Evolutionary conservation across 2,329 filamentous ascomycete genomes (phyloP).

Genomic region (Ophiosphaerella korrae): DNA sequence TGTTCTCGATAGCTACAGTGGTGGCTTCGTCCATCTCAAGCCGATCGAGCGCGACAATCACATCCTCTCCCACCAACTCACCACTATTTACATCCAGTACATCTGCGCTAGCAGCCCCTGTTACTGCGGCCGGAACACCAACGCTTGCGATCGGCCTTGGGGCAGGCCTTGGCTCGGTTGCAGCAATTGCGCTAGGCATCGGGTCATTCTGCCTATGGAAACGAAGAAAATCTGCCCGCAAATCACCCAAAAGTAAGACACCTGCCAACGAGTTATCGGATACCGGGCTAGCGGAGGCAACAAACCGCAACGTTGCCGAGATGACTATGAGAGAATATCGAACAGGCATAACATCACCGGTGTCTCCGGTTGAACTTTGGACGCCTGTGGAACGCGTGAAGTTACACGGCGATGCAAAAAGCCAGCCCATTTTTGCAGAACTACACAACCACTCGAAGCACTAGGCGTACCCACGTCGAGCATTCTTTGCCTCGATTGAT

Average conservation of each 20-base stretch:
- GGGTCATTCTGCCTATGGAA: background rate
- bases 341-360: background rate
- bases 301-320: background rate
- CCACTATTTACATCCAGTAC: background rate
- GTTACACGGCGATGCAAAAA: background rate
- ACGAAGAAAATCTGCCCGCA: background rate
- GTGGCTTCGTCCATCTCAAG: background rate
- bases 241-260: background rate
- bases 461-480: background rate
- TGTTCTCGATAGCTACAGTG: background rate
- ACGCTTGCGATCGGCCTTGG: conserved; percentile 2
- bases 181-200: background rate
- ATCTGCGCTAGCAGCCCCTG: background rate
- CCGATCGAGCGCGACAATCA: background rate
- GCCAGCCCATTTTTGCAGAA: background rate
- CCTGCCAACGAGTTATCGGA: background rate
- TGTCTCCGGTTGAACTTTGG: background rate
- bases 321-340: background rate
- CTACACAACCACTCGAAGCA: background rate
- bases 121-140: background rate
- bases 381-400: background rate
- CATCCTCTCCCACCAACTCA: background rate
- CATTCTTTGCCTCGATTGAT: too few species aligned
- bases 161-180: background rate
- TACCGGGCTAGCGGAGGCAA: background rate